Conservation (phyloP, 192 early-diverging fungal genomes). For the Spinellus fusiger region DNA sequence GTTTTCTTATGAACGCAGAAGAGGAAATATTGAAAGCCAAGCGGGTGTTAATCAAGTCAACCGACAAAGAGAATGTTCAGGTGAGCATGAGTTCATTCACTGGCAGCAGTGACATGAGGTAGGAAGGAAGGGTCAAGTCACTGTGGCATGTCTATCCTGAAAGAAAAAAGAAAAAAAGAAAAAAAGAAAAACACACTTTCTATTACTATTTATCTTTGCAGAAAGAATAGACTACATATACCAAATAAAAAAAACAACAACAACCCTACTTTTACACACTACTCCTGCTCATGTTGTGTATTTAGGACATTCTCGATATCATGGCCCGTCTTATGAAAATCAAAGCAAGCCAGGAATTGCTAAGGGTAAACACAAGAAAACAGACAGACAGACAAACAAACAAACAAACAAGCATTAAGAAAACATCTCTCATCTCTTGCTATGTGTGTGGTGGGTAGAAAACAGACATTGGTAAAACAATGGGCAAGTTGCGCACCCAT, state of each 20-base stretch:
- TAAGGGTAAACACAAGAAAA: constrained; percentile 40
- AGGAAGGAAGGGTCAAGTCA: no score
- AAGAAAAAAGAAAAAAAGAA: no score
- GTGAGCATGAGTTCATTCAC: background rate
- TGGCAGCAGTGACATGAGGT: background rate
- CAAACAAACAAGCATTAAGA: background rate
- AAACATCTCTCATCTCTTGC: background rate
- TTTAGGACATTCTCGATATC: constrained; percentile 41
- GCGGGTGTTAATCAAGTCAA: constrained; percentile 12
- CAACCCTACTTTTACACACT: background rate
- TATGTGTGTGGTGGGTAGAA: constrained; percentile 35
- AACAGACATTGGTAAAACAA: constrained; percentile 73
- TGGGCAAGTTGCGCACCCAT: constrained; percentile 69
- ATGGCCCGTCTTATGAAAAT: constrained; percentile 39
- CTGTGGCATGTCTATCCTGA: no score
- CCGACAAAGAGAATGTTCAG: constrained; percentile 8
- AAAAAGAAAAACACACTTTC: background rate
- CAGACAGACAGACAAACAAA: background rate
- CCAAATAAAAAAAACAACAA: background rate
- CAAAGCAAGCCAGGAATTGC: constrained; percentile 43
- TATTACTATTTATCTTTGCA: background rate
- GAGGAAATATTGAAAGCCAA: constrained; percentile 23
- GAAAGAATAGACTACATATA: background rate
- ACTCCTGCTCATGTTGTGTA: background rate
- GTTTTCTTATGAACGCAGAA: constrained; percentile 17